Percentiles rank a stretch among this genome's conserved stretches.
Conservation (phyloP, 441 rosid genomes). For the Syzygium syzygioides region DNA sequence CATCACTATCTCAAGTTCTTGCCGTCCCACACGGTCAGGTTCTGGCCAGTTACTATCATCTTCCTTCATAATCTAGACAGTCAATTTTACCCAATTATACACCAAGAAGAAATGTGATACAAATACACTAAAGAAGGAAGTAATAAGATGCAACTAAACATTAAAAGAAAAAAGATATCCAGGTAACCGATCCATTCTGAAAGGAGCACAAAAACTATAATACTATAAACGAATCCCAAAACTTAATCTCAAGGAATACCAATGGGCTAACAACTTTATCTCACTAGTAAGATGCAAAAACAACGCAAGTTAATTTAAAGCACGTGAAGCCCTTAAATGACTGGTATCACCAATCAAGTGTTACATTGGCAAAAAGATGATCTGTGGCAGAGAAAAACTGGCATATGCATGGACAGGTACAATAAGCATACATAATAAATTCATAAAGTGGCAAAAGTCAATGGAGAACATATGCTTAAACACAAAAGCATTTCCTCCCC, state of each 20-base stretch:
- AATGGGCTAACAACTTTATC: background rate
- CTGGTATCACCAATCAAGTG: background rate
- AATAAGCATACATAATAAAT: background rate
- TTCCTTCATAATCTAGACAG: slow-evolving; percentile 83
- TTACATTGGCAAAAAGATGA: background rate
- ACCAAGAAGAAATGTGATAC: background rate
- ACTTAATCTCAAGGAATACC: background rate
- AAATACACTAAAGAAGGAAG: background rate
- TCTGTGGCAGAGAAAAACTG: background rate
- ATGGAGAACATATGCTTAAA: background rate
- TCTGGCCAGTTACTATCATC: slow-evolving; percentile 96
- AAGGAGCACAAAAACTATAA: background rate
- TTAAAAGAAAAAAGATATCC: background rate
- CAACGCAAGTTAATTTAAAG: background rate
- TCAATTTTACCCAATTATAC: background rate
- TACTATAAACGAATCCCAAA: background rate
- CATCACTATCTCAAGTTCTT: slow-evolving; percentile 95
- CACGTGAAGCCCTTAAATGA: background rate
- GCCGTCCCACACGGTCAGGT: slow-evolving; percentile 87
- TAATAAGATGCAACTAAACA: background rate
- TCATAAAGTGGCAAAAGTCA: background rate
- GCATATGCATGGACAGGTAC: background rate
- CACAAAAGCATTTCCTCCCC: background rate
- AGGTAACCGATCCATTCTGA: background rate
- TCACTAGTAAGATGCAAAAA: background rate